Evolutionary conservation across 768 basidiomycete genomes (phyloP).

Genomic region (Suillus sp.): DNA sequence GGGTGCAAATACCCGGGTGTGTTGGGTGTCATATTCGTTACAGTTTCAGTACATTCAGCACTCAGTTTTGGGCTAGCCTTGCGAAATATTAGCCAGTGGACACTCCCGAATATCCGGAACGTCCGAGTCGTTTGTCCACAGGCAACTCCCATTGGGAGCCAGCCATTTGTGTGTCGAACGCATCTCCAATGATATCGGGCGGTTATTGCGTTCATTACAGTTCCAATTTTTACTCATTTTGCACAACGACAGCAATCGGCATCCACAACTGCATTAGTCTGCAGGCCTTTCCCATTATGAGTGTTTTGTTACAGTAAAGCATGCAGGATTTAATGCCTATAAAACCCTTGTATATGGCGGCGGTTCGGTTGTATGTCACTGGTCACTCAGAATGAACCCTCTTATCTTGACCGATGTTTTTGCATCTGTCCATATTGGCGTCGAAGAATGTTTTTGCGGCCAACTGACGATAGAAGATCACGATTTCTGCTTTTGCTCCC

Average conservation of each 20-base stretch:
- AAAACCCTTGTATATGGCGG: neutral
- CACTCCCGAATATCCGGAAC: neutral
- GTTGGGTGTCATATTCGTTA: neutral
- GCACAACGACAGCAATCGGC: neutral
- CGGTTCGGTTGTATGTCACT: neutral
- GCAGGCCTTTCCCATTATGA: neutral
- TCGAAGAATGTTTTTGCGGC: constrained; percentile 30
- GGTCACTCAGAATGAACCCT: neutral
- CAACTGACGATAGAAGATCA: constrained; percentile 24
- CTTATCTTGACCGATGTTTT: constrained; percentile 9
- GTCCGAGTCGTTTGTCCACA: neutral
- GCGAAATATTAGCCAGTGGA: neutral
- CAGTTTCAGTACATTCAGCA: too few relatives aligned
- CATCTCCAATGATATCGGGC: neutral
- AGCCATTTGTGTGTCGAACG: neutral
- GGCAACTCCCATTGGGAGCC: neutral
- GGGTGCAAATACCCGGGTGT: neutral
- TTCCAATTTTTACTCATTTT: neutral
- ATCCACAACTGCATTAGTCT: neutral
- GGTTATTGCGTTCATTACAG: neutral
- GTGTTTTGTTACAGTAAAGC: neutral
- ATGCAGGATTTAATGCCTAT: neutral
- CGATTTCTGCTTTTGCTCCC: constrained; percentile 34
- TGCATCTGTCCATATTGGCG: constrained; percentile 14
- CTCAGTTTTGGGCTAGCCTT: neutral